Evolutionary conservation across 306 rosid genomes (phyloP).

Genomic region (cucumber (Cucumis sativus)): Cucumber_9930_V3 NC_026660.2:6682001-6682500

Average conservation of each 20-base stretch:
- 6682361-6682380: slow-evolving; percentile 89
- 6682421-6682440: slow-evolving; percentile 46
- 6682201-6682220: background rate
- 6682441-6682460: background rate
- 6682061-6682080: background rate
- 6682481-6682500: background rate
- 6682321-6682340: slow-evolving; percentile 86
- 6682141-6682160: background rate
- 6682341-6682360: slow-evolving; percentile 84
- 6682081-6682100: background rate
- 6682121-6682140: background rate
- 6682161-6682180: background rate
- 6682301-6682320: slow-evolving; percentile 72
- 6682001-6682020: background rate
- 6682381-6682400: slow-evolving; percentile 91
- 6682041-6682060: background rate
- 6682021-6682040: background rate
- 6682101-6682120: background rate
- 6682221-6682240: background rate
- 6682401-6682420: slow-evolving; percentile 92
- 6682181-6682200: background rate
- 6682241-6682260: slow-evolving; percentile 44
- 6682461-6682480: background rate
- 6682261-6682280: slow-evolving; percentile 92
- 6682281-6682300: slow-evolving; percentile 72